These are phyloP conservation scores for Astragalus glycyphyllos DNA, from an alignment of 306 rosid species.

Conservation along the genomic window DNA sequence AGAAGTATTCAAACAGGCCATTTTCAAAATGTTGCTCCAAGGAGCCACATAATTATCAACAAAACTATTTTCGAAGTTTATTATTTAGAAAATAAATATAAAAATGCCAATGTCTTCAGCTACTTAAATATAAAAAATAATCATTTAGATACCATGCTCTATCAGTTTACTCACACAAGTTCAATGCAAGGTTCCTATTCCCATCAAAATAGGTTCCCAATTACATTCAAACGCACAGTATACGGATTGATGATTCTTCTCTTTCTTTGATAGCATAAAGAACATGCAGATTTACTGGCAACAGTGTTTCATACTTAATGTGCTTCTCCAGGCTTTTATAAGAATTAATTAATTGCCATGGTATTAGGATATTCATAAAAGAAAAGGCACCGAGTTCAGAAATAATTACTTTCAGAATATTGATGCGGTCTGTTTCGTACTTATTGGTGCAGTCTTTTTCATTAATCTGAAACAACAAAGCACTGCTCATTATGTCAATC, in stretches of 20 bases:
- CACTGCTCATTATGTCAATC: conserved; percentile 86
- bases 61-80: conserved; percentile 6
- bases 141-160: not conserved
- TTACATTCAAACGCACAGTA: conserved; percentile 13
- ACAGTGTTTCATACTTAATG: conserved; percentile 2
- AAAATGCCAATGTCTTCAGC: conserved; percentile 4
- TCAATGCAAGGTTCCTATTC: conserved; percentile 22
- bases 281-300: conserved; percentile 28
- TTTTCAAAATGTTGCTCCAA: conserved; percentile 1
- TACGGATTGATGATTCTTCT: conserved; percentile 6
- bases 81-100: not conserved
- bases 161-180: not conserved
- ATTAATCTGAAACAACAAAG: conserved; percentile 71
- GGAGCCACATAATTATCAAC: conserved; percentile 1
- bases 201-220: conserved; percentile 10
- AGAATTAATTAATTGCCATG: conserved; percentile 5
- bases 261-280: conserved; percentile 19
- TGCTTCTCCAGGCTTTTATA: conserved; percentile 17
- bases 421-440: conserved; percentile 79
- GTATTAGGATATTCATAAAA: not conserved
- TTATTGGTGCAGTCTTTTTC: conserved; percentile 84
- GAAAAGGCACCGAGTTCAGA: conserved; percentile 34
- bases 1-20: conserved; percentile 29
- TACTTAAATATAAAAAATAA: conserved; percentile 1
- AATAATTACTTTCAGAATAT: conserved; percentile 87